Evolutionary conservation across 2,329 filamentous ascomycete species (phyloP), one percentile per base, ranked within the genome.

Genomic region (Sodiomyces alkalinus): DNA sequence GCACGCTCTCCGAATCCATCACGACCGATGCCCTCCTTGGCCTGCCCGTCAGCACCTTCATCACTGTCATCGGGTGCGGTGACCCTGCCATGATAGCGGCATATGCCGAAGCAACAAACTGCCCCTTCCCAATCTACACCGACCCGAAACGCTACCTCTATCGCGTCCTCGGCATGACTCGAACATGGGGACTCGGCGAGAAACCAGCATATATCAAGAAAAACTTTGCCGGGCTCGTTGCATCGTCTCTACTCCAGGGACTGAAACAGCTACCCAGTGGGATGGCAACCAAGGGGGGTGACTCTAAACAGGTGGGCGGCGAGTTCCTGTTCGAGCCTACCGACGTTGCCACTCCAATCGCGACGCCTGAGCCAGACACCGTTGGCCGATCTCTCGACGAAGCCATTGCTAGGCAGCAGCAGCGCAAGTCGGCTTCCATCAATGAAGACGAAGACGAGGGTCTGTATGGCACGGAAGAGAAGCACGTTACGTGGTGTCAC

Each of bases 401-500:
- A 10, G 32, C 39, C 30, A 28, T 26, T 24, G 19, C 26, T 26
- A 23, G 27, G 24, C 24, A 26, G 19, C 21, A 25, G 24, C 14
- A 33, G 18, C 24, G 22, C 15, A 28, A 33, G 31, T 35, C 35
- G 9, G 30, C 28, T 12, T 25, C 34, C 10, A 36, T 28, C 4
- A 31, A 33, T 12, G 42, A 41, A 6, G 36, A 29, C n/a, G 45
- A 40, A 7, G 48, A 44, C 15, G 45, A 46, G 28, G 39, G 39
- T 7, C 36, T 37, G 6, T 36, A 32, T 20, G 32, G 31, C 14
- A 42, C 48, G 3, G 58, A 68, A 42, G 58, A 68, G 42, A 78
- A 79, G 52, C 57, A 56, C 30, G 65, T 81, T 17, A 74, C 69
- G 1, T 92, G 82, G 81, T 85, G 77, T 41, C 80, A 87, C 52